Base-by-base conservation (phyloP, 1,284 basidiomycete genomes). In the Ustilago hordei region DNA sequence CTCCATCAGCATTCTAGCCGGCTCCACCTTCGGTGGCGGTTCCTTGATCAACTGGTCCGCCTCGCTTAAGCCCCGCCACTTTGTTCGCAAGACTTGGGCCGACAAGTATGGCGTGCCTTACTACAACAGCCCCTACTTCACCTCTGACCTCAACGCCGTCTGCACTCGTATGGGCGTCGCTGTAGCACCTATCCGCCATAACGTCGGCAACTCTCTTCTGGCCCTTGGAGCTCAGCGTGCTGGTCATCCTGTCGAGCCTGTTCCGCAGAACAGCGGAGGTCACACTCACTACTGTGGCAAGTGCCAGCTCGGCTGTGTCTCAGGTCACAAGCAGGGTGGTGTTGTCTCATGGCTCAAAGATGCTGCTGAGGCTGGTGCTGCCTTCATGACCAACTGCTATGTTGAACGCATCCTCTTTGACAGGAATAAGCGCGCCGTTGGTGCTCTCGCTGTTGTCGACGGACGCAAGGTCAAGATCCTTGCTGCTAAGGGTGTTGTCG, bases 21-120 rank as follows among this genome's bases (percentile, higher is more conserved):
- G 86, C 0, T 81, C 83, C 15, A 86, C 85, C 17, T 88, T 88
- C 32, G 88, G 88, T 7, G 88, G 88, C 5, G 88, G 88, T 13
- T 87, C 86, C 0, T 83, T 86, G 23, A 85, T 89, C 81, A 89
- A 89, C 78, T 89, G 88, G 88, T 87, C 87, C 0, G 88, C 87
- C 3, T 86, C 86, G 23, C 83, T 87, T 56, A 82, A 83, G 68
- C 86, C 87, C 13, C 86, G 86, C n/a, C 79, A 84, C 65, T 86
- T 83, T 66, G 75, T 87, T 8, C 84, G 88, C 55, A 76, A 85
- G 47, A 82, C 86, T 5, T 88, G 88, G 88, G 83, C 87, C 6
- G 82, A 83, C 55, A 78, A 83, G 69, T 80, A 80, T 63, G 85
- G 86, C 19, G 70, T 87, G 36, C 82, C 84, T 2, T 86, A 87